Conservation (phyloP, 495 filamentous ascomycete genomes). For the Podospora sp. region DNA sequence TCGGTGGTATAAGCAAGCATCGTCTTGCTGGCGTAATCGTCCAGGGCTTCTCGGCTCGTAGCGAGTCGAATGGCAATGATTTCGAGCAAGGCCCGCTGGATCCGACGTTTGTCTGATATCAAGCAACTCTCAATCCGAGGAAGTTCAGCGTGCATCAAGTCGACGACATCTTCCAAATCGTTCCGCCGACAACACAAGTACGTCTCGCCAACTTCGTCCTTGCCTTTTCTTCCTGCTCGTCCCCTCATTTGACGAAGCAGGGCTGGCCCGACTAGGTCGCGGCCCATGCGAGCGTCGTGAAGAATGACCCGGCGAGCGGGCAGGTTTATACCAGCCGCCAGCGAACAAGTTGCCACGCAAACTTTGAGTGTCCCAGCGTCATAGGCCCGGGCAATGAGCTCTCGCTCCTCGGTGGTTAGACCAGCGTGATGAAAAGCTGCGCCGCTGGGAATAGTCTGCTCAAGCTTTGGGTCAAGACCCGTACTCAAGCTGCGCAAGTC, state of each 20-base stretch:
- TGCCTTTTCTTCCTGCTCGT: conserved; percentile 79
- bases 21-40: conserved; percentile 72
- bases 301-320: conserved; percentile 77
- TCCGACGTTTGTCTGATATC: conserved; percentile 65
- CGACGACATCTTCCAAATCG: conserved; percentile 70
- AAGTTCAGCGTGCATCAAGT: conserved; percentile 73
- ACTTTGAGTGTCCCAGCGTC: conserved; percentile 70
- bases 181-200: conserved; percentile 72
- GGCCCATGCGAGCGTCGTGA: conserved; percentile 76
- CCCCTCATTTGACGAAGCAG: conserved; percentile 86
- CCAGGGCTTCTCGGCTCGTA: conserved; percentile 66
- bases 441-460: conserved; percentile 64
- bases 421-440: conserved; percentile 83
- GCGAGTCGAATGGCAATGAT: conserved; percentile 72
- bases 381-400: conserved; percentile 72
- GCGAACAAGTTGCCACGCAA: conserved; percentile 78
- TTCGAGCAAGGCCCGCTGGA: conserved; percentile 74
- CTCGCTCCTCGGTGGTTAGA: conserved; percentile 78
- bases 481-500: conserved; percentile 68
- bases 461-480: conserved; percentile 68
- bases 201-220: conserved; percentile 78
- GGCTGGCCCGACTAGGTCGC: conserved; percentile 73
- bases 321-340: conserved; percentile 81
- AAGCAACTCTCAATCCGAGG: conserved; percentile 72
- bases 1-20: conserved; percentile 62